phyloP scores from a whole-genome alignment of 2,329 filamentous ascomycete genomes.

The Mycosphaerelloides madeirae region DNA sequence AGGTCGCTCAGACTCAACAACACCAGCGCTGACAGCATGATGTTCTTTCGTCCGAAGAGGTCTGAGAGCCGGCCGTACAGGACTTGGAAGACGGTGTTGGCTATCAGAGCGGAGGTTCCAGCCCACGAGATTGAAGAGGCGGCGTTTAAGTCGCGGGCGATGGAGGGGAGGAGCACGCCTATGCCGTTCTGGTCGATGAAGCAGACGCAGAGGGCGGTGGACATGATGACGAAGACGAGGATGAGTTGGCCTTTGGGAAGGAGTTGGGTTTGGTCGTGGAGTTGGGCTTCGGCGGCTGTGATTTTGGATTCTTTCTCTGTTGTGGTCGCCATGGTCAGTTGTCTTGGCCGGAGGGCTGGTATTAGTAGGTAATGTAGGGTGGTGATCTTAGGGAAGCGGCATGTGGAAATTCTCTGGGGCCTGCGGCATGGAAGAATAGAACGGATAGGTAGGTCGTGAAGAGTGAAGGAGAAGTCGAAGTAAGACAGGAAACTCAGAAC shows the following conservation, averaged over 20 bases:
- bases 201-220: constrained; percentile 8
- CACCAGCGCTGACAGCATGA: constrained; percentile 51
- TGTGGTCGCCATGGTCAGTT: not conserved
- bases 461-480: too few species aligned
- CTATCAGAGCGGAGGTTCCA: constrained; percentile 50
- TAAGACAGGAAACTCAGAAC: too few species aligned
- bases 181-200: constrained; percentile 56
- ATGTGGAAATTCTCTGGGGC: too few species aligned
- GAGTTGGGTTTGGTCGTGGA: constrained; percentile 55
- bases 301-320: not conserved
- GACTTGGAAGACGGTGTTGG: constrained; percentile 60
- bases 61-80: constrained; percentile 52
- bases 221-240: constrained; percentile 43
- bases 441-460: too few species aligned
- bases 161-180: constrained; percentile 37
- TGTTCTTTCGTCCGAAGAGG: constrained; percentile 47
- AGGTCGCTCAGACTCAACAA: constrained; percentile 55
- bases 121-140: constrained; percentile 52
- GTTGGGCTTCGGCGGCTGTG: constrained; percentile 38
- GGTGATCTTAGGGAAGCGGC: too few species aligned
- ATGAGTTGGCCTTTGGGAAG: constrained; percentile 49
- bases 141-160: constrained; percentile 36
- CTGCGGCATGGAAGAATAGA: too few species aligned
- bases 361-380: too few species aligned
- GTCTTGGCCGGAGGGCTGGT: too few species aligned